Conservation (phyloP, 345 rosid genomes). For the Excoecaria agallocha region DNA sequence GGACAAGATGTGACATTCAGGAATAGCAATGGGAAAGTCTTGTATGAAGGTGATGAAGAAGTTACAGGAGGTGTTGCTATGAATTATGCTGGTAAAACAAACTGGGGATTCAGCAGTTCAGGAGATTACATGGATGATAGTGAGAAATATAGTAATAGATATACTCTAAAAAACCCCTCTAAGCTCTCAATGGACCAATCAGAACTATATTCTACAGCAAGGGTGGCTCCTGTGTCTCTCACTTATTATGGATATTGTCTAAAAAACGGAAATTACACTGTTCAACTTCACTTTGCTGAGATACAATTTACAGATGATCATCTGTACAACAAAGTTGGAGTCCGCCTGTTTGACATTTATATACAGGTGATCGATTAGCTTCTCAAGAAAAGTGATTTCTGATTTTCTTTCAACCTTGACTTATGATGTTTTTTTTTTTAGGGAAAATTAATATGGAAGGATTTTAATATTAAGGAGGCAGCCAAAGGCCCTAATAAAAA, state of each 20-base stretch:
- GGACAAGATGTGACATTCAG: neutral
- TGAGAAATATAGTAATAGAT: neutral
- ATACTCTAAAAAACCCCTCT: neutral
- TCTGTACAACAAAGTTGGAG: neutral
- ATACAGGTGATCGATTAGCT: neutral
- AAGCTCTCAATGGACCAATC: neutral
- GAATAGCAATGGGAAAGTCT: neutral
- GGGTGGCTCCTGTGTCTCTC: neutral
- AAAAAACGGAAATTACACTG: neutral
- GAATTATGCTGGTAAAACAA: neutral
- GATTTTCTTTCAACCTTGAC: too few species aligned
- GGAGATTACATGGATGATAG: conserved; percentile 7
- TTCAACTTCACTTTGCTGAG: conserved; percentile 16
- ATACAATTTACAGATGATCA: neutral
- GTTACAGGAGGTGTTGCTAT: neutral
- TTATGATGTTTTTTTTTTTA: neutral
- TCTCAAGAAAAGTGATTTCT: neutral
- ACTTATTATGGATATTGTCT: conserved; percentile 3
- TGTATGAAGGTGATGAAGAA: neutral
- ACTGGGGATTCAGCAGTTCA: conserved; percentile 13
- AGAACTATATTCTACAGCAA: neutral
- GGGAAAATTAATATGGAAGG: neutral
- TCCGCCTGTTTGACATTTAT: conserved; percentile 8
- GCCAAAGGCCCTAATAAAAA: neutral
- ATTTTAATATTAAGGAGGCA: conserved; percentile 1